Base-by-base conservation (phyloP, 106 monocot species). In the Cymbidium sinense region DNA sequence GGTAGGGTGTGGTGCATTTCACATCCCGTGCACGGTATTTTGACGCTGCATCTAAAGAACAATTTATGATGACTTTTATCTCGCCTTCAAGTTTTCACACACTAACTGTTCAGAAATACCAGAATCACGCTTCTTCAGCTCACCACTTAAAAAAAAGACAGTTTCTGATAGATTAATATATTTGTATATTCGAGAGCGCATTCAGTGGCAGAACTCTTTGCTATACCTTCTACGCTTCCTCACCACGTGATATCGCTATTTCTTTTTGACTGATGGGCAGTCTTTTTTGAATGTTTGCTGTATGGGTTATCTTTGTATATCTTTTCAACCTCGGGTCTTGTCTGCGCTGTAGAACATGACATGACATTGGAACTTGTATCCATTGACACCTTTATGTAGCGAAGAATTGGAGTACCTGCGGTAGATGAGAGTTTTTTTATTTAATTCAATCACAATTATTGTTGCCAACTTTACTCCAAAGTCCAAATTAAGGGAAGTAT, bases 311-410 rank as follows among this genome's bases (percentile, higher is more conserved):
- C 31, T 30, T 34, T 29, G 65, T 29, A 0, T 67, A 13, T 12
- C 12, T 67, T 13, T 31, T 29, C 65, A 67, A 67, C 28, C 9
- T 67, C 31, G 9, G 30, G 65, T 67, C 23, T 33, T 67, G 33
- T 27, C 61, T 67, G 67, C 25, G 67, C 67, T 31, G 29, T 67
- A 33, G 33, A 67, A 23, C 67, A 13, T 67, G 67, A 67, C 67
- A 29, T 67, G 33, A 67, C 67, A 67, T 67, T 67, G 67, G 67
- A 67, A 67, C 31, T 67, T 31, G 67, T 17, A 33, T 31, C 31
- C 58, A 58, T 58, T 58, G 58, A 58, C 21, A 4, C n/a, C 5
- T 31, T 67, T 31, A 31, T 64, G 17, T 33, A 33, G 67, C 67
- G 12, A 67, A 33, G 29, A 33, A 29, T 27, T 8, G 12, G 31